phyloP scores from a whole-genome alignment of 169 alveolate genomes.

The Amoebophrya sp. region DNA sequence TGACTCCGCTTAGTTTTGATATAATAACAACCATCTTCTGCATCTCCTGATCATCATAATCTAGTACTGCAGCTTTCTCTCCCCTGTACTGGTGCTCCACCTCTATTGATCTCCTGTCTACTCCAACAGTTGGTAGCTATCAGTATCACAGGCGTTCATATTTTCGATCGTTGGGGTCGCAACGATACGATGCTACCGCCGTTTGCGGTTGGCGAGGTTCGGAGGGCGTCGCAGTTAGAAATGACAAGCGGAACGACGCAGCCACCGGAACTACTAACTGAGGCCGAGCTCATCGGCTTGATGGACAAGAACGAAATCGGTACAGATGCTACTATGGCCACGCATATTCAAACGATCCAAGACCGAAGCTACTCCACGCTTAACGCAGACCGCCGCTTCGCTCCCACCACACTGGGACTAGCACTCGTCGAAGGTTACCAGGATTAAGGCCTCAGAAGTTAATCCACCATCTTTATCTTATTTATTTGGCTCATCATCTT shows the following conservation, averaged over 20 bases:
- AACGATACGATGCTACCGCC: background rate
- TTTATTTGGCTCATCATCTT: background rate
- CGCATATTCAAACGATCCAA: constrained; percentile 87
- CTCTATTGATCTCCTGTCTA: no score
- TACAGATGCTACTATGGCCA: constrained; percentile 97
- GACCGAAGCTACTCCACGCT: constrained; percentile 30
- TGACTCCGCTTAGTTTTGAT: no score
- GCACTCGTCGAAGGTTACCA: constrained; percentile 46
- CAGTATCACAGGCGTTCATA: no score
- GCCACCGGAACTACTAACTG: constrained; percentile 43
- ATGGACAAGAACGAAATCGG: constrained; percentile 82
- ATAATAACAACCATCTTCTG: no score
- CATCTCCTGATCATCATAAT: no score
- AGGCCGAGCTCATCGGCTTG: constrained; percentile 39
- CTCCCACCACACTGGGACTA: constrained; percentile 38
- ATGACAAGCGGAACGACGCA: background rate
- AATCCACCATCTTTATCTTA: background rate
- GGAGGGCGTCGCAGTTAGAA: background rate
- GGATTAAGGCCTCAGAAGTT: background rate
- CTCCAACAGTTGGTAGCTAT: no score
- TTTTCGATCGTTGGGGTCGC: constrained; percentile 37
- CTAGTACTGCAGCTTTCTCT: no score
- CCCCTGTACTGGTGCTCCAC: no score
- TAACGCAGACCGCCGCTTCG: constrained; percentile 39
- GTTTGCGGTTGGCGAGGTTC: background rate